Percentiles rank a stretch among this genome's conserved stretches.
Evolutionary conservation across 2,329 filamentous ascomycete species (phyloP).

Genomic region (Mollisiaceae sp.): DNA sequence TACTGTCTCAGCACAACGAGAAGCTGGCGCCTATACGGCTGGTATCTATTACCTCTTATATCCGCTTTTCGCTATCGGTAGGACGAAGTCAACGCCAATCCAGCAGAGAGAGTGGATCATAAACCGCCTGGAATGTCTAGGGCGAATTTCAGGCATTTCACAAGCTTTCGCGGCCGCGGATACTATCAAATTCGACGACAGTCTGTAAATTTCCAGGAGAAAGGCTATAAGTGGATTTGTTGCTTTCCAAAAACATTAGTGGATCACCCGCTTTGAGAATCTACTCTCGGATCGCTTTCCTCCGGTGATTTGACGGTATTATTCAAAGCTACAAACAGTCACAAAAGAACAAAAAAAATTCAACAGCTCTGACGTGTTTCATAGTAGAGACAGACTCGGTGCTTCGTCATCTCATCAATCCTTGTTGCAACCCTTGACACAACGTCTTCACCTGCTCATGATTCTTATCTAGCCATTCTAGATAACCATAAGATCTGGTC

Average conservation of each 20-base stretch:
- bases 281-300: too few relatives aligned
- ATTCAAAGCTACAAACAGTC: too few relatives aligned
- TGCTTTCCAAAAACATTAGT: too few relatives aligned
- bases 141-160: slow-evolving; percentile 3
- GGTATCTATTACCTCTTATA: neutral
- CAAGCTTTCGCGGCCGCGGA: neutral
- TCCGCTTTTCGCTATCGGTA: neutral
- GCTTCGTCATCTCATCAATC: too few relatives aligned
- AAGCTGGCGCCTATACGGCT: slow-evolving; percentile 5
- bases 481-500: neutral
- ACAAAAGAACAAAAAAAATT: too few relatives aligned
- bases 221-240: too few relatives aligned
- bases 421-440: neutral
- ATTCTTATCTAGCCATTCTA: neutral
- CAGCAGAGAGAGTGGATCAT: neutral
- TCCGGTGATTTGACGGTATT: too few relatives aligned
- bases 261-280: too few relatives aligned
- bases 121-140: neutral
- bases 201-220: neutral
- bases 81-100: neutral
- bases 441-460: neutral
- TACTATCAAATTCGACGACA: neutral
- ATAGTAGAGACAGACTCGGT: too few relatives aligned
- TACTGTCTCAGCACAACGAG: neutral
- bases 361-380: too few relatives aligned